phyloP scores from a whole-genome alignment of 2,329 filamentous ascomycete species.

The Aureobasidium zeae region DNA sequence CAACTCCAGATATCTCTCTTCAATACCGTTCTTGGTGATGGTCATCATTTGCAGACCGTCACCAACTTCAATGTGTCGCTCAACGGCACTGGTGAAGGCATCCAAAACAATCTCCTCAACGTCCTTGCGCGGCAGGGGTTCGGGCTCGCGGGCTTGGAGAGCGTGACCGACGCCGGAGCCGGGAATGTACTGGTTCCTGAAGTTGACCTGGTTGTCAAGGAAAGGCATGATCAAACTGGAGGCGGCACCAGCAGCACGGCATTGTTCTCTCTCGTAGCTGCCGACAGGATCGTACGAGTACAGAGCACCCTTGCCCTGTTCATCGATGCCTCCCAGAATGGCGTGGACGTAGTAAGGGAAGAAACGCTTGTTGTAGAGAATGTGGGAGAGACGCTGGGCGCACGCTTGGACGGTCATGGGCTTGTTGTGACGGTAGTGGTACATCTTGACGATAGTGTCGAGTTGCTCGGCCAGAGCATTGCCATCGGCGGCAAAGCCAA shows the following conservation, averaged over 20 bases:
- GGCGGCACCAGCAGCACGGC: constrained; percentile 82
- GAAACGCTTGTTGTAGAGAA: constrained; percentile 95
- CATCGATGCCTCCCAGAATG: constrained; percentile 87
- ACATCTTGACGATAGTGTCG: constrained; percentile 95
- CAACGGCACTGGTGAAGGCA: constrained; percentile 94
- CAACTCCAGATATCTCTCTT: constrained; percentile 73
- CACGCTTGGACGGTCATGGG: constrained; percentile 90
- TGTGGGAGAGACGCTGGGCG: constrained; percentile 87
- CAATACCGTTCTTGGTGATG: constrained; percentile 77
- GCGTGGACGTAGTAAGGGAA: constrained; percentile 98
- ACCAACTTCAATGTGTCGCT: constrained; percentile 94
- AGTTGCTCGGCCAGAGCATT: constrained; percentile 88
- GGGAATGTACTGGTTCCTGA: constrained; percentile 96
- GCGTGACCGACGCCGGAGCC: constrained; percentile 76
- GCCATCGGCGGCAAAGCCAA: constrained; percentile 92
- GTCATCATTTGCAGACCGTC: constrained; percentile 93
- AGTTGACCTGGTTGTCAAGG: constrained; percentile 98
- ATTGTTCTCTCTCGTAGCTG: constrained; percentile 95
- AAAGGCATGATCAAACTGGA: constrained; percentile 93
- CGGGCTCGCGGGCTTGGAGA: constrained; percentile 58
- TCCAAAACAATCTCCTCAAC: constrained; percentile 89
- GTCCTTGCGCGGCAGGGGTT: constrained; percentile 60
- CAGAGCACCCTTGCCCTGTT: constrained; percentile 85
- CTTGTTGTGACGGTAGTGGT: constrained; percentile 96
- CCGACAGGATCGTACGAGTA: constrained; percentile 98